These are phyloP conservation scores for Fistulinella cinereoalba DNA, from an alignment of 1,284 basidiomycete species.

Conservation along the genomic window DNA sequence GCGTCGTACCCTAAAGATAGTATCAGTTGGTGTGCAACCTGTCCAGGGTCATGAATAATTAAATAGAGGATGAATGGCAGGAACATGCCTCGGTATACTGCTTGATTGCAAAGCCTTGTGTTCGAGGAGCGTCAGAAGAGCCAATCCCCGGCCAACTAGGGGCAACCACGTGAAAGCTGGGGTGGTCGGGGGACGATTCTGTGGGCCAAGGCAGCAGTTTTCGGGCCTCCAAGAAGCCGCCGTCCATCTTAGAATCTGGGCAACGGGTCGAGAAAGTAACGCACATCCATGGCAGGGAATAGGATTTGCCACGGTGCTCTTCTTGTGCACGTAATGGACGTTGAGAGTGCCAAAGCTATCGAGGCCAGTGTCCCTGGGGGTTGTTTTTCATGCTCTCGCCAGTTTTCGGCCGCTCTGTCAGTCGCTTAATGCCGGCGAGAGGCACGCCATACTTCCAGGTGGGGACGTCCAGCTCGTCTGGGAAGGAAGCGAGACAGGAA, in stretches of 20 bases:
- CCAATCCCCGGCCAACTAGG: constrained; percentile 55
- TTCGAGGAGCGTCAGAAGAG: constrained; percentile 47
- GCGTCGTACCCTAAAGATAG: constrained; percentile 48
- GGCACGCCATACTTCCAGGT: constrained; percentile 42
- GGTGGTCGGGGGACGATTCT: constrained; percentile 39
- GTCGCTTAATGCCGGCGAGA: constrained; percentile 37
- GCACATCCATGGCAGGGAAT: constrained; percentile 48
- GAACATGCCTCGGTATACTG: constrained; percentile 42
- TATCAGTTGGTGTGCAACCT: constrained; percentile 50
- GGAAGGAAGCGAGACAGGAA: constrained; percentile 36
- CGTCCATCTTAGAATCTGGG: constrained; percentile 12
- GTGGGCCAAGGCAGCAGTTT: constrained; percentile 53
- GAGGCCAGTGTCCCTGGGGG: constrained; percentile 38
- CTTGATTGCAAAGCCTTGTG: constrained; percentile 34
- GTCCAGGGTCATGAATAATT: background rate
- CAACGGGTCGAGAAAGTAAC: constrained; percentile 8
- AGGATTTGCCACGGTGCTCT: constrained; percentile 34
- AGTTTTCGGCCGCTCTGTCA: constrained; percentile 39
- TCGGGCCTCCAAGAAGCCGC: constrained; percentile 52
- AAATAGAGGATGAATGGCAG: background rate
- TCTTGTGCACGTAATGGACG: constrained; percentile 44
- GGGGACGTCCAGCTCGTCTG: constrained; percentile 40
- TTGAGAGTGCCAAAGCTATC: constrained; percentile 37
- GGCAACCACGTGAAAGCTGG: constrained; percentile 58
- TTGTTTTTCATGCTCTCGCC: constrained; percentile 38